Conservation (phyloP, 2,329 filamentous ascomycete genomes). For the Alternaria sp. region DNA sequence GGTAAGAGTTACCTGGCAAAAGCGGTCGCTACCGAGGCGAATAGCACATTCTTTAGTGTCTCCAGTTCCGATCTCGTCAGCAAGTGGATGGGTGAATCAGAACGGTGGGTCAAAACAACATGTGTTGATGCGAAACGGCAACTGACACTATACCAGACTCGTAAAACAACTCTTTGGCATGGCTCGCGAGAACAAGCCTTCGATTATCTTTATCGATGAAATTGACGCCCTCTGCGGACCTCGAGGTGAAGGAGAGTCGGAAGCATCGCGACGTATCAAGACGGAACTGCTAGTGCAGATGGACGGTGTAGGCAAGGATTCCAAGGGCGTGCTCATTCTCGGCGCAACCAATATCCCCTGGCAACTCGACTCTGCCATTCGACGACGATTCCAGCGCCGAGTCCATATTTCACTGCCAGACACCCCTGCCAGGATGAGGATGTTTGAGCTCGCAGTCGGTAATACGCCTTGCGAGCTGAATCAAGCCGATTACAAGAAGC, state of each 20-base stretch:
- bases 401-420: constrained; percentile 97
- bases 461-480: constrained; percentile 87
- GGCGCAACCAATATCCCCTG: constrained; percentile 98
- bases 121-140: neutral
- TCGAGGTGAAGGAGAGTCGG: constrained; percentile 92
- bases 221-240: constrained; percentile 96
- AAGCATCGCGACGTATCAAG: constrained; percentile 97
- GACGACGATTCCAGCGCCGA: constrained; percentile 92
- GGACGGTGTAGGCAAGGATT: constrained; percentile 98
- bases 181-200: constrained; percentile 97
- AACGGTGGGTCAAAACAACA: constrained; percentile 69
- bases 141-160: constrained; percentile 64
- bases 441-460: constrained; percentile 97
- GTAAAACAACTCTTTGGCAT: constrained; percentile 98
- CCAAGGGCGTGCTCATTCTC: constrained; percentile 89
- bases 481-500: constrained; percentile 77
- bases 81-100: constrained; percentile 99
- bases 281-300: constrained; percentile 98
- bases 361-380: constrained; percentile 96
- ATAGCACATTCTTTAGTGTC: constrained; percentile 99
- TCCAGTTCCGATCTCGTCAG: constrained; percentile 96
- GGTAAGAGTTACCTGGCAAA: constrained; percentile 98
- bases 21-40: constrained; percentile 96
- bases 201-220: constrained; percentile 98
- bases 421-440: constrained; percentile 82